Evolutionary conservation across 2,329 filamentous ascomycete genomes (phyloP), one percentile per base, ranked within the genome.

Genomic region (Ilyonectria mors-panacis): DNA sequence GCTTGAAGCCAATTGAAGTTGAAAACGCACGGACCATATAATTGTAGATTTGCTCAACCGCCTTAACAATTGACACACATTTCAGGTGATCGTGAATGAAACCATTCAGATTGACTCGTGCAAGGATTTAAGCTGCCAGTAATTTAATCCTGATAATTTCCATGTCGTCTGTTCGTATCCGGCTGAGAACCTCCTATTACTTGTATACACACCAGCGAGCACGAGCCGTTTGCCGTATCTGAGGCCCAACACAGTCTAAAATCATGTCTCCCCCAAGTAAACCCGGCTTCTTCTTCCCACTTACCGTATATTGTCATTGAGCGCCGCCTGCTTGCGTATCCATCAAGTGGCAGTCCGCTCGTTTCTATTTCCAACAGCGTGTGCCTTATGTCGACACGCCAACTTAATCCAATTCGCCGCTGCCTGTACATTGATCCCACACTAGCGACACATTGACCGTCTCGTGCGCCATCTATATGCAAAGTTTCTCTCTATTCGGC

Each of bases 381-480:
- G 30, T 35, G n/a, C 19, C 50, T 53, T 35, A 45, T 28, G 51
- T 51, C 35, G 56, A 56, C 54, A 53, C 19, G 13, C 44, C 19
- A 10, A 23, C 30, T 33, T 56, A 33, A 45, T 10, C 58, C 53
- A 45, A 45, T 48, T 44, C 44, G 26, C 28, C 42, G 55, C 51
- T 63, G 44, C 66, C 30, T 39, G 48, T 66, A 55, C 68, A 55
- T 54, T 64, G 69, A 67, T 73, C 68, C 71, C 59, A 39, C 19
- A 50, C 54, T 56, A 61, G 63, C 65, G 68, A 67, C 66, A 64
- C 70, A 68, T 63, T 51, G 45, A 50, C 37, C 65, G 60, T 65
- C 56, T 70, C 50, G 56, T 73, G 67, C 69, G 72, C 78, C 76
- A 75, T 83, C 79, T 82, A 82, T 82, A 81, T 81, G 80, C 78